phyloP scores from a whole-genome alignment of 306 rosid species.

The Vigna unguiculata region DNA sequence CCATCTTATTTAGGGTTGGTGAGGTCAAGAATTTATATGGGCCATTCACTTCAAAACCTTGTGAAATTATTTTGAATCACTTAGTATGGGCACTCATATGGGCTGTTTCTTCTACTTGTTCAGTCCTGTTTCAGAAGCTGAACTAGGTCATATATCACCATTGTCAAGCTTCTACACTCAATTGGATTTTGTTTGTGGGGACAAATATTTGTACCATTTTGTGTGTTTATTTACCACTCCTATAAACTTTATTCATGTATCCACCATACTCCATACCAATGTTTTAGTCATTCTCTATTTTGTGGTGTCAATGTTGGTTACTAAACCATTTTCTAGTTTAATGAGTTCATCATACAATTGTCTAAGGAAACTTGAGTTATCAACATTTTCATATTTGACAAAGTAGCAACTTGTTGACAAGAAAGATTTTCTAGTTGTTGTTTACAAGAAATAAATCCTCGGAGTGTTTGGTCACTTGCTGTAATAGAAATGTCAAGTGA shows the following conservation, averaged over 20 bases:
- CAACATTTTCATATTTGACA: background rate
- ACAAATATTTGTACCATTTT: constrained; percentile 2
- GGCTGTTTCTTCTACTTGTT: constrained; percentile 51
- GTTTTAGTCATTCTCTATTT: background rate
- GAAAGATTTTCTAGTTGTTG: background rate
- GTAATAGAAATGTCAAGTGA: constrained; percentile 30
- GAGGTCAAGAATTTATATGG: constrained; percentile 47
- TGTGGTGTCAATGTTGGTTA: background rate
- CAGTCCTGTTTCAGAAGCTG: constrained; percentile 29
- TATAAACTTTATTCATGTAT: background rate
- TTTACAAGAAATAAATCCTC: constrained; percentile 8
- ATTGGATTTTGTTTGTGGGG: constrained; percentile 29
- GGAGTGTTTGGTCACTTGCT: constrained; percentile 11
- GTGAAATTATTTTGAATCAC: constrained; percentile 17
- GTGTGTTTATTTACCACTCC: constrained; percentile 24
- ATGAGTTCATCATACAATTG: background rate
- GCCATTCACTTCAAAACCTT: constrained; percentile 42
- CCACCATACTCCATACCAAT: background rate
- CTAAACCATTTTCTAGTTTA: background rate
- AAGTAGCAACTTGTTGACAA: background rate
- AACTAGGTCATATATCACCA: constrained; percentile 34
- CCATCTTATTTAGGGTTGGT: constrained; percentile 46
- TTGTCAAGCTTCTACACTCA: constrained; percentile 16
- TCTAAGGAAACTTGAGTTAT: background rate
- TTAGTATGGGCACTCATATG: constrained; percentile 58